Percentiles rank a stretch among this genome's conserved stretches.
Conservation (phyloP, 139 green algal genomes). For the Micractinium sp. region DNA sequence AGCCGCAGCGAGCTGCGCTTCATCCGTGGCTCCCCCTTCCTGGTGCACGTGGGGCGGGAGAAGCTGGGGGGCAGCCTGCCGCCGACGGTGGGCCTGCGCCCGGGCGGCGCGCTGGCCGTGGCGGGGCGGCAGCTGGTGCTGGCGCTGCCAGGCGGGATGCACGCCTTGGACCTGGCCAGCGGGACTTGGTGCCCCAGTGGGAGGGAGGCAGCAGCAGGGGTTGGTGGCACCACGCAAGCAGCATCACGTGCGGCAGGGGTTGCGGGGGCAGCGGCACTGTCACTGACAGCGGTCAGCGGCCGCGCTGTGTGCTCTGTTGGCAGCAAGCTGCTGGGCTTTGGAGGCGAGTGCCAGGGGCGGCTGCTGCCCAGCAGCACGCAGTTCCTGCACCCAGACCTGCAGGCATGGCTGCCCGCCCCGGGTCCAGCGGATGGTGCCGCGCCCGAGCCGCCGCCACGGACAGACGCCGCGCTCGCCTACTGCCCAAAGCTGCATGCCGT, state of each 20-base stretch:
- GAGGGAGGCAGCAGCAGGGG: neutral
- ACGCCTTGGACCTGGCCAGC: neutral
- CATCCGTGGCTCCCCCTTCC: neutral
- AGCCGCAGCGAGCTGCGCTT: conserved; percentile 32
- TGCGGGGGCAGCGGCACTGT: neutral
- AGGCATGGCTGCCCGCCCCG: neutral
- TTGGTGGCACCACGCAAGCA: neutral
- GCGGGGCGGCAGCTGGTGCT: conserved; percentile 5
- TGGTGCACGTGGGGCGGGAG: conserved; percentile 1
- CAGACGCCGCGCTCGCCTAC: neutral
- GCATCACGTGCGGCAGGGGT: neutral
- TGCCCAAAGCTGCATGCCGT: conserved; percentile 3
- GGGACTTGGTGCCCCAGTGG: neutral
- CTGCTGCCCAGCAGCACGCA: conserved; percentile 14
- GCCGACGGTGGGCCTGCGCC: neutral
- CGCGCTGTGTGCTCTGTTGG: conserved; percentile 1
- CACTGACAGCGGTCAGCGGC: neutral
- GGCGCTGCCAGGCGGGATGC: neutral
- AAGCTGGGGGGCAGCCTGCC: neutral
- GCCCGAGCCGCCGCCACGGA: neutral
- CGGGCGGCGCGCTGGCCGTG: neutral
- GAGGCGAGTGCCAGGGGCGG: neutral
- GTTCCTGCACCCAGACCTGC: conserved; percentile 10
- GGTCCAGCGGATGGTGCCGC: neutral
- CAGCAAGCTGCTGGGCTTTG: conserved; percentile 19